These are phyloP conservation scores for Peniophora sp. DNA, from an alignment of 1,284 basidiomycete species.

Conservation along the genomic window DNA sequence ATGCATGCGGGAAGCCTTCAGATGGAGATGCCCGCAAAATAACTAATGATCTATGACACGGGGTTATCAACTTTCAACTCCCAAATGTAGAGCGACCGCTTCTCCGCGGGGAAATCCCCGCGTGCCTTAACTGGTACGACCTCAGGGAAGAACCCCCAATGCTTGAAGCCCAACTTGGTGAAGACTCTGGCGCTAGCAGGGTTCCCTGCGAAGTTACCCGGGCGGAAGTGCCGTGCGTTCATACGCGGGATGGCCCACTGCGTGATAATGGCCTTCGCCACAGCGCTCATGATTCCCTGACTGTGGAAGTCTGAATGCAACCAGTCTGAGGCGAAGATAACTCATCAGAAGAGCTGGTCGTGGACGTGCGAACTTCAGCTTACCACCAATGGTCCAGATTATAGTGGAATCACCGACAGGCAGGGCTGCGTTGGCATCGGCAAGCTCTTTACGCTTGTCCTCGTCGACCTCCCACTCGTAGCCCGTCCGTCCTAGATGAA, in stretches of 20 bases:
- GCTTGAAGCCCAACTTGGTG: constrained; percentile 53
- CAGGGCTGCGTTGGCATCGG: constrained; percentile 28
- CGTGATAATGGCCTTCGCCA: constrained; percentile 38
- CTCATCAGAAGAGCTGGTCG: background rate
- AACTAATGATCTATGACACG: no score
- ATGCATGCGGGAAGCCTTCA: no score
- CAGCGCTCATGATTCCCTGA: constrained; percentile 60
- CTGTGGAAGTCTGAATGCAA: constrained; percentile 50
- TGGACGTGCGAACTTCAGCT: constrained; percentile 9
- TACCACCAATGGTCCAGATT: constrained; percentile 47
- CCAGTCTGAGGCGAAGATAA: constrained; percentile 32
- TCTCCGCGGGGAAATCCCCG: constrained; percentile 15
- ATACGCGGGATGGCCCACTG: constrained; percentile 55
- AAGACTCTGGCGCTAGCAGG: constrained; percentile 51
- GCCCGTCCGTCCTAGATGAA: constrained; percentile 26
- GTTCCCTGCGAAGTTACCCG: constrained; percentile 42
- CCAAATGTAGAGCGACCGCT: constrained; percentile 18
- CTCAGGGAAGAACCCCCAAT: constrained; percentile 31
- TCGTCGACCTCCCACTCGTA: constrained; percentile 25
- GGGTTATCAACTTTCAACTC: constrained; percentile 9
- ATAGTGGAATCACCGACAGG: constrained; percentile 38
- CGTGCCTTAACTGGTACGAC: constrained; percentile 23
- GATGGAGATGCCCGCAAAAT: no score
- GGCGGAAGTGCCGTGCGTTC: constrained; percentile 39
- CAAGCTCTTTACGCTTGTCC: constrained; percentile 23